These are phyloP conservation scores for Yamadazyma spencermartinsiae DNA, from an alignment of 1,139 yeast genomes.

Conservation along the genomic window DNA sequence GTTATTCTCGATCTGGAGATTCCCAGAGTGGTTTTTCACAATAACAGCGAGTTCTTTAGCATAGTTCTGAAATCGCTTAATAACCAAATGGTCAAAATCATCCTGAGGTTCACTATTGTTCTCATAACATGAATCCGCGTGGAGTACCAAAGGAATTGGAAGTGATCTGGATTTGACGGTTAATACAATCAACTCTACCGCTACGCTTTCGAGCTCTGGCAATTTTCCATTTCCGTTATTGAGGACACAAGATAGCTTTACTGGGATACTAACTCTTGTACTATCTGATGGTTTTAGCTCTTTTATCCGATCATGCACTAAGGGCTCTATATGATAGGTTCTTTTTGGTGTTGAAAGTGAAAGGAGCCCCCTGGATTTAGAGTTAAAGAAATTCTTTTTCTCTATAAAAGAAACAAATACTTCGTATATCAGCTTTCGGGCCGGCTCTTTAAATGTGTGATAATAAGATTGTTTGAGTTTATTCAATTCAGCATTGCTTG, in stretches of 20 bases:
- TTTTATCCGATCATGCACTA: conserved; percentile 10
- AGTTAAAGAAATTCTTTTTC: conserved; percentile 31
- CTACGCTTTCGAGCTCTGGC: conserved; percentile 26
- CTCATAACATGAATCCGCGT: conserved; percentile 38
- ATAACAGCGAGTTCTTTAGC: conserved; percentile 31
- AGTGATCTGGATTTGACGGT: conserved; percentile 33
- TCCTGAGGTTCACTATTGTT: conserved; percentile 32
- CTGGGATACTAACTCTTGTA: conserved; percentile 25
- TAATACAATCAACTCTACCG: conserved; percentile 33
- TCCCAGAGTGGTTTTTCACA: conserved; percentile 25
- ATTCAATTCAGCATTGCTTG: conserved; percentile 20
- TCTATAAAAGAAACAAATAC: conserved; percentile 34
- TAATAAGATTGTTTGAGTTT: conserved; percentile 35
- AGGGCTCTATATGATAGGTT: conserved; percentile 21
- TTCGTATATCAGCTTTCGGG: conserved; percentile 23
- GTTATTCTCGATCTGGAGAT: conserved; percentile 26
- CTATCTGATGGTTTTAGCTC: conserved; percentile 10
- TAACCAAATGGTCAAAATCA: conserved; percentile 32
- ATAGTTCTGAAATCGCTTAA: conserved; percentile 32
- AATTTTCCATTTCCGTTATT: conserved; percentile 4
- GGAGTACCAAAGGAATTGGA: conserved; percentile 40
- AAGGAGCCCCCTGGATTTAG: conserved; percentile 34
- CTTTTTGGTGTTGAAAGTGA: conserved; percentile 34
- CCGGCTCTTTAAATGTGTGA: conserved; percentile 18
- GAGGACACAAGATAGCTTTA: conserved; percentile 26